Conservation (phyloP, 2,329 filamentous ascomycete species). For the Hysterium pulicare region DNA sequence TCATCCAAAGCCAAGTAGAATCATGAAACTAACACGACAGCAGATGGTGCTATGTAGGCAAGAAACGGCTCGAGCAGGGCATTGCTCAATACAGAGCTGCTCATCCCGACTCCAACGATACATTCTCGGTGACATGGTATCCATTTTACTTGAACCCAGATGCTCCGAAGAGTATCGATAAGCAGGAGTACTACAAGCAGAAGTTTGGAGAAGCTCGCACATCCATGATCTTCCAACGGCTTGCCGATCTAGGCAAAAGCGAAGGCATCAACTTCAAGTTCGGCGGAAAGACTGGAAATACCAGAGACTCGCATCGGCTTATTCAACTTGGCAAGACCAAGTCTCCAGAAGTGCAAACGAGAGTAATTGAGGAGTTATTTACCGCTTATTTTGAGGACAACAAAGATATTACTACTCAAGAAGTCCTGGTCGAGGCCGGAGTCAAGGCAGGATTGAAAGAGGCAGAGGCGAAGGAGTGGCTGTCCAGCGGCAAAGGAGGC, state of each 20-base stretch:
- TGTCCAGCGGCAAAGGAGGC: slow-evolving; percentile 43
- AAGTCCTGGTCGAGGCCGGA: slow-evolving; percentile 40
- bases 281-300: slow-evolving; percentile 69
- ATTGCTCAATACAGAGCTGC: slow-evolving; percentile 64
- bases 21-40: slow-evolving; percentile 1
- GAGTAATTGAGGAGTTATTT: slow-evolving; percentile 40
- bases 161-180: slow-evolving; percentile 54
- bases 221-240: slow-evolving; percentile 55
- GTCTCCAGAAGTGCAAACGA: slow-evolving; percentile 46
- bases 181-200: slow-evolving; percentile 55
- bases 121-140: slow-evolving; percentile 70
- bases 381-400: slow-evolving; percentile 47
- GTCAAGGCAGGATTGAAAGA: slow-evolving; percentile 43
- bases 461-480: slow-evolving; percentile 42
- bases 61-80: slow-evolving; percentile 68
- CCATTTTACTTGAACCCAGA: slow-evolving; percentile 78
- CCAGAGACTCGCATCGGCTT: slow-evolving; percentile 74
- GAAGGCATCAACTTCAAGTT: slow-evolving; percentile 74
- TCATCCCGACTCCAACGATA: slow-evolving; percentile 61
- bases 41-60: slow-evolving; percentile 68
- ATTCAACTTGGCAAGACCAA: slow-evolving; percentile 65
- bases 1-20: slow-evolving; percentile 5
- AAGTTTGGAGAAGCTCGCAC: slow-evolving; percentile 64
- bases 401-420: slow-evolving; percentile 44
- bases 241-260: slow-evolving; percentile 56